These are phyloP conservation scores for Gossypium rotundifolium DNA, from an alignment of 345 rosid species.

Conservation along the genomic window DNA sequence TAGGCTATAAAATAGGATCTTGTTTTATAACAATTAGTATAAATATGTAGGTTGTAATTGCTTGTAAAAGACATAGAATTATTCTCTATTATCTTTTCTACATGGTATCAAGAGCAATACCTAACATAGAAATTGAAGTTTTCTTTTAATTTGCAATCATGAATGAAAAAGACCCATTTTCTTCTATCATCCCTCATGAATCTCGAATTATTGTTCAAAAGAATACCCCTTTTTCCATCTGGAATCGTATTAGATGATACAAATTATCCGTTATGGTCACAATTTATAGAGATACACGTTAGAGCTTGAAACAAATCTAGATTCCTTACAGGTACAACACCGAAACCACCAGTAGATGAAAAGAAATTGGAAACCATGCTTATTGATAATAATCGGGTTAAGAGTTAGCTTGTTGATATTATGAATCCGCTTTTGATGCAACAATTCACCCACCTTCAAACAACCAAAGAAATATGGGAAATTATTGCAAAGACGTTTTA, in stretches of 20 bases:
- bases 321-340: not conserved
- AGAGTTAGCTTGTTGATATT: slow-evolving; percentile 6
- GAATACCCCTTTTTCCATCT: too few species aligned
- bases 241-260: too few species aligned
- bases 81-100: too few species aligned
- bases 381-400: not conserved
- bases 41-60: too few species aligned
- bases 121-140: too few species aligned
- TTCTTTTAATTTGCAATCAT: too few species aligned
- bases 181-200: not conserved
- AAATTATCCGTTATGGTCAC: not conserved
- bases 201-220: not conserved
- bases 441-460: not conserved
- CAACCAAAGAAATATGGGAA: slow-evolving; percentile 5
- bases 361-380: not conserved
- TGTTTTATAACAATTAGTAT: too few species aligned
- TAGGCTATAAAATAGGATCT: too few species aligned
- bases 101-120: too few species aligned
- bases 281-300: slow-evolving; percentile 3
- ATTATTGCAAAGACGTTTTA: not conserved
- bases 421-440: not conserved
- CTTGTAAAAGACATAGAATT: too few species aligned
- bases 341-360: not conserved
- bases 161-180: too few species aligned
- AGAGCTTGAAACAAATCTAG: not conserved